Conservation (phyloP, 805 yeast genomes). For the Lachancea kluyveri region DNA sequence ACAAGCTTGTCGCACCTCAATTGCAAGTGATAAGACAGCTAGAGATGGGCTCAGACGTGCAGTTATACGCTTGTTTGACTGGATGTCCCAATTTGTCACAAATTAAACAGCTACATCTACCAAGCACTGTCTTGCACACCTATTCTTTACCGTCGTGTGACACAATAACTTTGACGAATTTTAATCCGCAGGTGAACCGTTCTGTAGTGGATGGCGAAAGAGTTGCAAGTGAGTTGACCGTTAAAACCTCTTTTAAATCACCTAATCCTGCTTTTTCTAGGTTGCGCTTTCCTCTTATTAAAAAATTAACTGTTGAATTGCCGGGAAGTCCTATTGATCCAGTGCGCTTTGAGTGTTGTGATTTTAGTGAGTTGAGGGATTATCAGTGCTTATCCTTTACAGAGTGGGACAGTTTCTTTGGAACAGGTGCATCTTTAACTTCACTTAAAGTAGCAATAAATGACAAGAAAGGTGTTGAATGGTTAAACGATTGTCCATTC, state of each 20-base stretch:
- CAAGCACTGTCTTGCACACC: constrained; percentile 2
- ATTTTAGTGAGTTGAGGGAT: constrained; percentile 11
- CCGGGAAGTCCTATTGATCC: constrained; percentile 7
- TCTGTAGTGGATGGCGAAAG: constrained; percentile 19
- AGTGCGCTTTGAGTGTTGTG: constrained; percentile 15
- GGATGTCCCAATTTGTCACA: constrained; percentile 14
- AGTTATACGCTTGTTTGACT: constrained; percentile 10
- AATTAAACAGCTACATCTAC: constrained; percentile 18
- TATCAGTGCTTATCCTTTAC: constrained; percentile 12
- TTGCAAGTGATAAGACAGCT: constrained; percentile 17
- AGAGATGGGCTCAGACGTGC: constrained; percentile 5
- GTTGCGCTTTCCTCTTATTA: constrained; percentile 16
- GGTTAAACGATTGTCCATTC: constrained; percentile 18
- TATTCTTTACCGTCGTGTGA: constrained; percentile 21
- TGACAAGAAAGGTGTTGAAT: constrained; percentile 14
- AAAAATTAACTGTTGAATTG: constrained; percentile 9
- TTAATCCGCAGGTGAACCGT: constrained; percentile 11
- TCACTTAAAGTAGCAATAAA: constrained; percentile 11
- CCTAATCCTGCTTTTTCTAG: constrained; percentile 13
- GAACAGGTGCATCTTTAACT: constrained; percentile 6
- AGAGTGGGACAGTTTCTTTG: constrained; percentile 18
- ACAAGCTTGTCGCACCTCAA: constrained; percentile 14
- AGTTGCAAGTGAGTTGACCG: constrained; percentile 10
- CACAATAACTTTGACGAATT: constrained; percentile 16
- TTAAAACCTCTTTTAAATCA: constrained; percentile 15